Evolutionary conservation across 1,139 yeast species (phyloP), one percentile per base, ranked within the genome.

Genomic region (Oligophagozyma castellii): DNA sequence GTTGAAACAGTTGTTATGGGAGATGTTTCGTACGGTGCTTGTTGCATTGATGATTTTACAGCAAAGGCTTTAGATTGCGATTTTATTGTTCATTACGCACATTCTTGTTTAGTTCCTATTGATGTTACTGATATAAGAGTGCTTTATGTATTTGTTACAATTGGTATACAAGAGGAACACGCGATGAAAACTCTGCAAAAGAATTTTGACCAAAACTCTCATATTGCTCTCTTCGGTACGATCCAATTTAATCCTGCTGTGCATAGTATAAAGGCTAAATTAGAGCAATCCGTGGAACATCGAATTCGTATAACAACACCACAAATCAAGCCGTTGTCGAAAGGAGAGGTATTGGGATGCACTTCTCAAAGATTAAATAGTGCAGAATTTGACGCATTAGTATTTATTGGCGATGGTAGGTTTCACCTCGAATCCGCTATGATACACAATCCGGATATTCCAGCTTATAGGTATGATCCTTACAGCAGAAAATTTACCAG

Each of bases 21-120:
- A 2, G 99, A 89, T 54, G 98, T 89, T 1, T 83, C 95, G 0
- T 89, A 89, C 47, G 99, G 99, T 19, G 99, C 99, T 0, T 89
- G 99, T 51, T 89, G 99, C 56, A 84, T 89, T 30, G 99, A 89
- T 51, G 99, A 89, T 51, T 89, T 67, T 49, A 86, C 98, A 0
- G 98, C 99, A 3, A 62, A 86, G 35, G 75, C 96, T 0, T 58
- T 89, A 26, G 94, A 80, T 31, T 92, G 98, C 55, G 99, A 89
- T 51, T 79, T 86, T 43, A 73, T 89, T 34, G 84, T 89, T 8
- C 99, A 92, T 56, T 89, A 89, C 55, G 99, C 98, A 2, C 99
- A 89, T 53, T 84, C 95, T 10, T 89, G 99, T 56, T 63, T 89
- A 29, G 96, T 89, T 1, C 98, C 99, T 2, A 81, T 89, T 18